A percentile compares a stretch with the other conserved stretches of the same genome.
Conservation (phyloP, 148 eudicot species). For the Diospyros lotus region DNA sequence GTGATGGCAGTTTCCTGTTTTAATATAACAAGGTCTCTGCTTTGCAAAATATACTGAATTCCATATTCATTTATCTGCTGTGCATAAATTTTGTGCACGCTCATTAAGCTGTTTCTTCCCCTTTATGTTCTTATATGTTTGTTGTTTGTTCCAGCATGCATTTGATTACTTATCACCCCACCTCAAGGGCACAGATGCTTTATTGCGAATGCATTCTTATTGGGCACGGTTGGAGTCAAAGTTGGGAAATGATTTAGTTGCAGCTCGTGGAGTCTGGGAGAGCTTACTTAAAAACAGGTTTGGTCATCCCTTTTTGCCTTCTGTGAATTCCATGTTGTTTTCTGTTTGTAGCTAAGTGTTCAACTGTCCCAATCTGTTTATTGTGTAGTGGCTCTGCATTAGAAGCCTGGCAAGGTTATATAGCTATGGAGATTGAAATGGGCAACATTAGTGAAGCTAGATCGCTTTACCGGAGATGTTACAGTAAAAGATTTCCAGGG, state of each 20-base stretch:
- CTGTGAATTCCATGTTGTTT: background rate
- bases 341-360: background rate
- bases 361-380: constrained; percentile 1
- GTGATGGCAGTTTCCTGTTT: background rate
- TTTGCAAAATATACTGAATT: constrained; percentile 2
- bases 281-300: constrained; percentile 81
- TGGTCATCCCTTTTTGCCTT: constrained; percentile 10
- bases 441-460: constrained; percentile 81
- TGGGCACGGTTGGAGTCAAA: constrained; percentile 79
- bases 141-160: constrained; percentile 55
- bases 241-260: constrained; percentile 61
- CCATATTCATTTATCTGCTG: background rate
- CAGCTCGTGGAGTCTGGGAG: constrained; percentile 99
- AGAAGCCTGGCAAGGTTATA: constrained; percentile 83
- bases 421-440: constrained; percentile 70
- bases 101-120: background rate
- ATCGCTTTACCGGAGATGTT: constrained; percentile 82
- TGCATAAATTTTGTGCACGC: background rate
- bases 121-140: constrained; percentile 9
- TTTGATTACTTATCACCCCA: constrained; percentile 73
- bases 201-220: constrained; percentile 67
- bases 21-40: no score
- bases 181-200: constrained; percentile 59
- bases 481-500: constrained; percentile 71
- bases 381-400: constrained; percentile 62